Conservation (phyloP, 495 filamentous ascomycete species). For the Gamarada debralockiae region DNA sequence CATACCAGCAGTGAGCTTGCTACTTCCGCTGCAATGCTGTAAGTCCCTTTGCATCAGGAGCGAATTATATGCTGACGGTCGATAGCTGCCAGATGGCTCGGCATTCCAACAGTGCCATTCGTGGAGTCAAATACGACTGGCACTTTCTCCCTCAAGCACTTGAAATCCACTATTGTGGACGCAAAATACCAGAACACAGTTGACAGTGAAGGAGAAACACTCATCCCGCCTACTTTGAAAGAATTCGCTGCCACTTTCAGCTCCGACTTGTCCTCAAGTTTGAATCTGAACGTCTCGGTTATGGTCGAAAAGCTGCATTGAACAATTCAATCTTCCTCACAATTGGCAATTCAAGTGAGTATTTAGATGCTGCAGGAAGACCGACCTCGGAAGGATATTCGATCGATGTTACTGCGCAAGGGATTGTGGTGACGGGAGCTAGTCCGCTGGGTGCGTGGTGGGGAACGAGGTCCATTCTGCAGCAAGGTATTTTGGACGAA, state of each 20-base stretch:
- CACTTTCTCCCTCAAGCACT: constrained; percentile 26
- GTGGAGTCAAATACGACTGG: constrained; percentile 21
- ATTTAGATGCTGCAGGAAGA: constrained; percentile 37
- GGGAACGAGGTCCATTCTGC: constrained; percentile 47
- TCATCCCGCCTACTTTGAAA: constrained; percentile 42
- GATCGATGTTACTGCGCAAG: constrained; percentile 31
- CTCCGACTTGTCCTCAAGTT: constrained; percentile 32
- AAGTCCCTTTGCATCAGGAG: background rate
- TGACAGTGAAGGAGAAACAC: constrained; percentile 38
- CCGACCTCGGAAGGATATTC: constrained; percentile 44
- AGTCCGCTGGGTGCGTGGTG: constrained; percentile 49
- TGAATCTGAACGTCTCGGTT: constrained; percentile 27
- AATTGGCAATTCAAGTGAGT: constrained; percentile 35
- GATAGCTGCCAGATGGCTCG: constrained; percentile 19
- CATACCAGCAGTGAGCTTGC: too few relatives aligned
- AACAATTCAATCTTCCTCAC: constrained; percentile 40
- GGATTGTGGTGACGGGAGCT: constrained; percentile 43
- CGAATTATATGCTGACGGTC: background rate
- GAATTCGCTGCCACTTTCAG: constrained; percentile 41
- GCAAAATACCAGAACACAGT: constrained; percentile 30
- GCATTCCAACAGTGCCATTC: constrained; percentile 38
- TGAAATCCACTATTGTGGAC: constrained; percentile 40
- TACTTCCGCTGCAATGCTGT: background rate
- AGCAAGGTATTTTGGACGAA: constrained; percentile 36
- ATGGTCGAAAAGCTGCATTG: constrained; percentile 12